Evolutionary conservation across 305 asterid genomes (phyloP), one percentile per base, ranked within the genome.

Genomic region (Solanum hybrid): DNA sequence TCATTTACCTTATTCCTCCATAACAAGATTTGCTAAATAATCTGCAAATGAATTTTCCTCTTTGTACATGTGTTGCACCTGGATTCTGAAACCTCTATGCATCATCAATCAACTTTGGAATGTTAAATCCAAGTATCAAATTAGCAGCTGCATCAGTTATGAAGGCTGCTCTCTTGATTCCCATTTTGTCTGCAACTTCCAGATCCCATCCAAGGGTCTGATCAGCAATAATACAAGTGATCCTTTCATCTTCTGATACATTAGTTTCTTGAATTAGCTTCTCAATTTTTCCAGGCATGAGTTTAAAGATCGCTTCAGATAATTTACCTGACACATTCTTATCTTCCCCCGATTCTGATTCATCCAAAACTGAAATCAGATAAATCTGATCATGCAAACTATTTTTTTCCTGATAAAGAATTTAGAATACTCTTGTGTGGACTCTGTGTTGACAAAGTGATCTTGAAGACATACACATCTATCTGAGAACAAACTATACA

Each of bases 181-280:
- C 94, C 66, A 92, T 9, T 80, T 85, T 92, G 26, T 60, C 90
- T 1, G 95, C 96, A 5, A 94, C 90, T 35, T 89, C 92, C 17
- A 91, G 37, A 3, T 93, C 94, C 94, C 94, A 92, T 14, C 90
- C 92, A 84, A 93, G 88, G 20, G 72, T 27, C 89, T 90, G 92
- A 66, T 96, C 97, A 11, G 93, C 94, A 40, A 95, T 71, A 10
- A 96, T 89, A 69, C 97, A 91, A 2, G 77, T 88, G 11, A 94
- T 66, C 10, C 89, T 88, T 2, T 88, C 90, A 1, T 87, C 92
- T 32, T 69, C 90, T 7, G 85, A 89, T 16, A 0, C 42, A 24
- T 91, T 89, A 17, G 87, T 92, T 86, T 90, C 90, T 75, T 40
- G 37, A n/a, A 94, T 79, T 1, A 94, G 87, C 40, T 91, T 91